Conservation (phyloP, 176 grass and related monocot species). For the Leersia perrieri region DNA sequence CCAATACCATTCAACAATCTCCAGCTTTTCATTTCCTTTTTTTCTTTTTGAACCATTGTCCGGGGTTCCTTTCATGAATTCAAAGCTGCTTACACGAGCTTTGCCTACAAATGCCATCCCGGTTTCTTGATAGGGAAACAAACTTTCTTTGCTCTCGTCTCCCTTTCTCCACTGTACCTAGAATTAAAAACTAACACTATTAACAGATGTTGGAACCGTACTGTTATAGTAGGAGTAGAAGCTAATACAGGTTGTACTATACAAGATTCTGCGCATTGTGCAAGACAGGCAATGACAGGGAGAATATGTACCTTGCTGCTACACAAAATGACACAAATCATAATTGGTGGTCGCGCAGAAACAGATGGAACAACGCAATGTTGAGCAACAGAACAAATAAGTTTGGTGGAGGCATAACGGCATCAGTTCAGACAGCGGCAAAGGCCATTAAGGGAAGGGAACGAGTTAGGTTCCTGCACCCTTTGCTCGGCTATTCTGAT, state of each 20-base stretch:
- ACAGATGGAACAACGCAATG: neutral
- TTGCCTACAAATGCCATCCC: too few species aligned
- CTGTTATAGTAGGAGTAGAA: neutral
- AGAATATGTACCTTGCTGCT: neutral
- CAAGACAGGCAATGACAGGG: neutral
- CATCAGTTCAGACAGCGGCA: neutral
- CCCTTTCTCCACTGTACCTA: too few species aligned
- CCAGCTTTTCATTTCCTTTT: too few species aligned
- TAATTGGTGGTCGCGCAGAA: neutral
- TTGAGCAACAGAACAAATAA: neutral
- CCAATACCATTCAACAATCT: too few species aligned
- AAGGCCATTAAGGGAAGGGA: neutral
- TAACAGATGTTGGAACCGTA: neutral
- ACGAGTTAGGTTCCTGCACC: neutral
- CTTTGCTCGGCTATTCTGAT: neutral
- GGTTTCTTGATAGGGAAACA: too few species aligned
- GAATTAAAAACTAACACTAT: too few species aligned
- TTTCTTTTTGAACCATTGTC: too few species aligned
- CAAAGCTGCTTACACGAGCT: too few species aligned
- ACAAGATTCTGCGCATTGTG: neutral
- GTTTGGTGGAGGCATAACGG: conserved; percentile 12
- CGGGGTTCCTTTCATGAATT: too few species aligned
- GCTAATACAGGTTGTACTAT: neutral
- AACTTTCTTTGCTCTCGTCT: too few species aligned
- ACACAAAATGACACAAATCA: neutral